Evolutionary conservation across 495 filamentous ascomycete species (phyloP).

Genomic region (Bathelium albidoporum): DNA sequence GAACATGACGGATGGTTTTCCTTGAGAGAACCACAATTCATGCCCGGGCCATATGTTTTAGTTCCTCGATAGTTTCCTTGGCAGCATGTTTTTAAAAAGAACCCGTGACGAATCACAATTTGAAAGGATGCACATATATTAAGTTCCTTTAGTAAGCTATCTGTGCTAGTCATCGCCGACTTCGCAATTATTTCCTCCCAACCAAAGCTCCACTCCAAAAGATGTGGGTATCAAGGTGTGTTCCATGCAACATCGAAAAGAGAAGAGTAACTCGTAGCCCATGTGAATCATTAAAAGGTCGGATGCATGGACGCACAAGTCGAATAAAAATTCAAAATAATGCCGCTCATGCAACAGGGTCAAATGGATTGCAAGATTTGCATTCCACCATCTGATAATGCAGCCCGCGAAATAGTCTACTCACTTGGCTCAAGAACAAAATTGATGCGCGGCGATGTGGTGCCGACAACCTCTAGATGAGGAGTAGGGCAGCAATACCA

Average conservation of each 20-base stretch:
- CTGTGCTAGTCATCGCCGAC: neutral
- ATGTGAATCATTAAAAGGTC: neutral
- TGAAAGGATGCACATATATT: neutral
- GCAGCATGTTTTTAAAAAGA: no score
- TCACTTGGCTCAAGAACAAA: neutral
- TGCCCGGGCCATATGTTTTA: no score
- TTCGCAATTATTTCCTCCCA: neutral
- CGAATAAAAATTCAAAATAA: neutral
- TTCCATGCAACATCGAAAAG: neutral
- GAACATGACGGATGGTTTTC: no score
- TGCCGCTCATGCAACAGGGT: neutral
- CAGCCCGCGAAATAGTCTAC: neutral
- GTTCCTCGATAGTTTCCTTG: no score
- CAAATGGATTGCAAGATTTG: neutral
- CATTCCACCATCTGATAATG: neutral
- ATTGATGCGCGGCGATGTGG: neutral
- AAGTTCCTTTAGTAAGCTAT: neutral
- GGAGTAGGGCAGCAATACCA: slow-evolving; percentile 23
- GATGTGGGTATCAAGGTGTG: slow-evolving; percentile 1
- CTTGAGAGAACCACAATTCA: neutral
- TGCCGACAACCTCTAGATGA: slow-evolving; percentile 19
- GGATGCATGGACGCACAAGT: neutral
- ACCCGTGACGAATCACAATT: neutral
- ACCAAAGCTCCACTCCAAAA: neutral
- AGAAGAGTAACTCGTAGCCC: neutral